phyloP scores from a whole-genome alignment of 108 stramenopile genomes.

The Chaetoceros muelleri region DNA sequence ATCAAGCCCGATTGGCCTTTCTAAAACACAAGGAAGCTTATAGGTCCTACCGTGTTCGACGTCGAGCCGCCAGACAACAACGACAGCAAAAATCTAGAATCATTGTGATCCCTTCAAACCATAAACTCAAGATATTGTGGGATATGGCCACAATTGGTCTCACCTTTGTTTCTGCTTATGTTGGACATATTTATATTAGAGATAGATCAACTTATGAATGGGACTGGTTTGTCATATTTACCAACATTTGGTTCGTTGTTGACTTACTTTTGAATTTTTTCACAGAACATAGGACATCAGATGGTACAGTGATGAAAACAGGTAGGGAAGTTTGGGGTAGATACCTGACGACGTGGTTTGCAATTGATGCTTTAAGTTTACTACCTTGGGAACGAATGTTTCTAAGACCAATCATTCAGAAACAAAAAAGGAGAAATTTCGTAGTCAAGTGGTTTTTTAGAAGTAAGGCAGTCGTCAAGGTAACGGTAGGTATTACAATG shows the following conservation, averaged over 20 bases:
- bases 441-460: slow-evolving; percentile 69
- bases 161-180: slow-evolving; percentile 49
- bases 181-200: slow-evolving; percentile 59
- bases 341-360: slow-evolving; percentile 82
- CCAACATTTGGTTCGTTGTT: slow-evolving; percentile 56
- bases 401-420: slow-evolving; percentile 64
- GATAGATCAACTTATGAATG: slow-evolving; percentile 45
- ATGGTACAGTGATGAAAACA: slow-evolving; percentile 45
- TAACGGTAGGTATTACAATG: slow-evolving; percentile 18
- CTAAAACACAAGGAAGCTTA: not conserved
- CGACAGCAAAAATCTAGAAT: not conserved
- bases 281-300: slow-evolving; percentile 54
- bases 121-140: slow-evolving; percentile 73
- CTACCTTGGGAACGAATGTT: slow-evolving; percentile 74
- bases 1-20: no score
- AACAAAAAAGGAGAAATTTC: slow-evolving; percentile 56
- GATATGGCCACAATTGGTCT: slow-evolving; percentile 65
- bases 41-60: not conserved
- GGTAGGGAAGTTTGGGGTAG: slow-evolving; percentile 65
- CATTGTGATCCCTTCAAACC: slow-evolving; percentile 55
- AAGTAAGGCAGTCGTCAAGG: slow-evolving; percentile 60
- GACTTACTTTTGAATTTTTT: slow-evolving; percentile 79
- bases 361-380: slow-evolving; percentile 58
- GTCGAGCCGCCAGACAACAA: not conserved
- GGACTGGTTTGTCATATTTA: slow-evolving; percentile 12